phyloP scores from a whole-genome alignment of 257 asterid genomes.

The Rubia yunnanensis region DNA sequence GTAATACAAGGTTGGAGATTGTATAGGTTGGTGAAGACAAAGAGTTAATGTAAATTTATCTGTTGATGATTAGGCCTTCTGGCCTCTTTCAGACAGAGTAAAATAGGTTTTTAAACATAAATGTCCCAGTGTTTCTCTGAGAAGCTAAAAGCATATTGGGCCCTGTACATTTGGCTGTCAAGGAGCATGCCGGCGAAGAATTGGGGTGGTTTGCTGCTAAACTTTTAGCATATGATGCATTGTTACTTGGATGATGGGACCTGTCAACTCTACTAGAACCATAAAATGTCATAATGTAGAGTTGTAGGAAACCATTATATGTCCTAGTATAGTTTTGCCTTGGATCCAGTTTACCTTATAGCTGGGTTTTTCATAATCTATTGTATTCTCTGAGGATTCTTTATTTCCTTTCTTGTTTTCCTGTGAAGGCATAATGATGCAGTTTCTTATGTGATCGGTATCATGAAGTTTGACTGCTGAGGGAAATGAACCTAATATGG shows the following conservation, averaged over 20 bases:
- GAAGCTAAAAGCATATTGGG: too few species aligned
- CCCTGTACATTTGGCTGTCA: too few species aligned
- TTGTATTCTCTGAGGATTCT: neutral
- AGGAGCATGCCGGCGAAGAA: too few species aligned
- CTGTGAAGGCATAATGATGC: neutral
- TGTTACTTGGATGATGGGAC: too few species aligned
- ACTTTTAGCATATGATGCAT: too few species aligned
- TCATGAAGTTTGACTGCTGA: neutral
- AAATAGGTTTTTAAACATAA: neutral
- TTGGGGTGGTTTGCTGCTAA: too few species aligned
- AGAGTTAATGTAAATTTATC: neutral
- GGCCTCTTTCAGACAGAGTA: neutral
- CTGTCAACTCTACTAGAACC: too few species aligned
- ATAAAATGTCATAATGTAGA: too few species aligned
- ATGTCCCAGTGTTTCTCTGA: too few species aligned
- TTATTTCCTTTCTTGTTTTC: neutral
- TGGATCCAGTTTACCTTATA: neutral
- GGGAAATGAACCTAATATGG: neutral
- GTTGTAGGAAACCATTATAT: too few species aligned
- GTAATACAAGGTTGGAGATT: neutral
- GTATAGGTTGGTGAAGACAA: neutral
- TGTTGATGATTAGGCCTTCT: neutral
- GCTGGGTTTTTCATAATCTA: neutral
- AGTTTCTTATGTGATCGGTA: neutral
- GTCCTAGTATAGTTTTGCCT: too few species aligned